Percentiles rank a stretch among this genome's conserved stretches.
These are phyloP conservation scores for Actinomortierella ambigua DNA, from an alignment of 371 early-diverging fungal genomes.

Conservation along the genomic window DNA sequence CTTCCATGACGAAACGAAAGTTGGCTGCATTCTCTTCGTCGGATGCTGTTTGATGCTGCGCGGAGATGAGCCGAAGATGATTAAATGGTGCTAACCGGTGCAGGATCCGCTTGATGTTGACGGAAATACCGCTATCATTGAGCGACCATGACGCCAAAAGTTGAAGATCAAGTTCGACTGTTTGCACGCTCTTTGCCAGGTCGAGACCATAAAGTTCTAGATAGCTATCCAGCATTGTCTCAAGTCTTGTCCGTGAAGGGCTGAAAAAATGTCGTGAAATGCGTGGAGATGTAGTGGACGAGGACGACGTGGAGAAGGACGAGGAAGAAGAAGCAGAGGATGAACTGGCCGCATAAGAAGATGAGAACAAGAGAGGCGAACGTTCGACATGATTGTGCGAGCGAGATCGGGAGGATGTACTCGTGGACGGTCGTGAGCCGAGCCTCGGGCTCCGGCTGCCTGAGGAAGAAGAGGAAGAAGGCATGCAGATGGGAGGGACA, in stretches of 20 bases:
- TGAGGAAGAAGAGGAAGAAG: neutral
- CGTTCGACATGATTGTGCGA: too few relatives aligned
- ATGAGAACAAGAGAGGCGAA: too few relatives aligned
- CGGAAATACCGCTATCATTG: too few relatives aligned
- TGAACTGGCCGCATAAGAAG: too few relatives aligned
- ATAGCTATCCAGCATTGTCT: conserved; percentile 31
- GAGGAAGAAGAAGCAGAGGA: neutral
- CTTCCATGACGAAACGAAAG: conserved; percentile 12
- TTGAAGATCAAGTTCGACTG: conserved; percentile 26
- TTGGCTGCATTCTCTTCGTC: conserved; percentile 10
- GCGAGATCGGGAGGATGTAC: too few relatives aligned
- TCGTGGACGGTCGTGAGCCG: too few relatives aligned
- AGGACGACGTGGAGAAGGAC: conserved; percentile 6
- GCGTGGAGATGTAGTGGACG: neutral
- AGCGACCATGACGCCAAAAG: conserved; percentile 3
- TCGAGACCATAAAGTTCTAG: conserved; percentile 23
- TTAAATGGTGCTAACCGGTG: conserved; percentile 23
- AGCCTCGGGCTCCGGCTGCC: too few relatives aligned
- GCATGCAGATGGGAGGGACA: too few relatives aligned
- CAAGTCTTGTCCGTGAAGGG: conserved; percentile 11
- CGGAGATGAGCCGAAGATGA: conserved; percentile 25
- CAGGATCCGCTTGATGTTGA: conserved; percentile 14
- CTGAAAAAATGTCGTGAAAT: neutral
- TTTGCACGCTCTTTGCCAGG: conserved; percentile 30
- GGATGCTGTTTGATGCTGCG: conserved; percentile 5